phyloP scores from a whole-genome alignment of 2,329 filamentous ascomycete species.

The Hansfordia pulvinata region DNA sequence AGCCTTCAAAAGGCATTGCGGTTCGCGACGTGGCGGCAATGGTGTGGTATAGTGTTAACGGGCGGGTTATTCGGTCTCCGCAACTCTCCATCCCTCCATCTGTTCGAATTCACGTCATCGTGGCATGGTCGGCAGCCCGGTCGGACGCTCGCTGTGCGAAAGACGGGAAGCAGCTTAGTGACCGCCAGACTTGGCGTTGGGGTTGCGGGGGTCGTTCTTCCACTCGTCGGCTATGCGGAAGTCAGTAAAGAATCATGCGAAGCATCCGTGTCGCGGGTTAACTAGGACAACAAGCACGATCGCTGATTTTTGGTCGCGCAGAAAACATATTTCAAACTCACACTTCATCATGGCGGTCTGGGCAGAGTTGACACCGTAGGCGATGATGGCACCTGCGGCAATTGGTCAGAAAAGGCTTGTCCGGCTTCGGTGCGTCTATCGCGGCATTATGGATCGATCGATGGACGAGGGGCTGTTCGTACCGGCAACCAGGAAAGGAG shows the following conservation, averaged over 20 bases:
- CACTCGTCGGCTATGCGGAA: constrained; percentile 68
- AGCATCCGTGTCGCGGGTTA: no score
- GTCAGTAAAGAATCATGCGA: no score
- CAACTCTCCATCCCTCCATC: neutral
- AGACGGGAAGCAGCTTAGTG: no score
- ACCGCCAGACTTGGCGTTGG: constrained; percentile 33
- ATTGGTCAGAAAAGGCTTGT: constrained; percentile 10
- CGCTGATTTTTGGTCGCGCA: no score
- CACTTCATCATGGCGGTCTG: constrained; percentile 66
- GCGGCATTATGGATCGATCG: constrained; percentile 1
- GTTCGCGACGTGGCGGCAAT: no score
- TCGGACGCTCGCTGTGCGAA: no score
- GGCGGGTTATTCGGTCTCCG: constrained; percentile 2
- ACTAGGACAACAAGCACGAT: constrained; percentile 4
- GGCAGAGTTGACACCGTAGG: constrained; percentile 82
- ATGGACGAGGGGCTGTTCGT: constrained; percentile 28
- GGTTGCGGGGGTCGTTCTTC: constrained; percentile 95
- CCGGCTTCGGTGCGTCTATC: constrained; percentile 1
- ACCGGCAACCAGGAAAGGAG: constrained; percentile 91
- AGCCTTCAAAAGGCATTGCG: no score
- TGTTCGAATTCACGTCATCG: constrained; percentile 1
- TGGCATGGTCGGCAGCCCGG: constrained; percentile 2
- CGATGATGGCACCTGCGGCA: constrained; percentile 60
- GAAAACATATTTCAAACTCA: no score
- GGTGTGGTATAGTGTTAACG: no score